Base-by-base conservation (phyloP, 2,329 filamentous ascomycete genomes). In the Tolypocladium pustulatum region DNA sequence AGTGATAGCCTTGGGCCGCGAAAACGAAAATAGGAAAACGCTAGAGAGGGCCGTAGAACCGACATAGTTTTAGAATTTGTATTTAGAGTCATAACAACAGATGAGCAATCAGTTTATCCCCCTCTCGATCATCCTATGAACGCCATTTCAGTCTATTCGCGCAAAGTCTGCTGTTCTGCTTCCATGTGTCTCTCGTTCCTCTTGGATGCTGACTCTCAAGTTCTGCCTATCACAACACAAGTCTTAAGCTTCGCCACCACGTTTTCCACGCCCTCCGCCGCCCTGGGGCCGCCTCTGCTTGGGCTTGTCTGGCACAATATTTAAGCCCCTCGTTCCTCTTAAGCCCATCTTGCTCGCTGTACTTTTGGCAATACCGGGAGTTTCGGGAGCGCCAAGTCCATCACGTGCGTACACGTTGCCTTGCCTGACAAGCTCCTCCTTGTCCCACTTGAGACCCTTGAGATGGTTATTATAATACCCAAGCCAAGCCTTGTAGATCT, bases 271-370 rank as follows among this genome's bases (percentile, higher is more conserved):
- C 20, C 55, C 38, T 17, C 40, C 40, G 3, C 55, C 32, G 4
- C 55, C 40, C 30, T 56, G 55, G 5, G 30, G 12, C 25, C 57
- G 36, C 25, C 38, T 38, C 17, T 25, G 57, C 61, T 65, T 70
- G 4, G 76, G 76, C 27, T 71, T 69, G 57, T 79, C 75, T 1
- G 78, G 73, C 13, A 78, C 72, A 20, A 79, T 66, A 5, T 72
- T 73, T 15, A 85, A 65, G 0, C 82, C 82, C 40, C 67, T 72
- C 1, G 77, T 75, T 10, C 80, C 81, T 61, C 76, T 77, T 54
- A 85, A 66, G 0, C 81, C 81, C 82, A 85, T 85, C 74, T 84
- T 85, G 10, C 75, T 71, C 6, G 82, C 75, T 0, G 73, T 77
- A 43, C 67, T 73, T 67, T 78, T 79, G 61, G 72, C 69, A 1